Evolutionary conservation across 495 filamentous ascomycete genomes (phyloP).

Genomic region (Aspergillus indologenus): DNA sequence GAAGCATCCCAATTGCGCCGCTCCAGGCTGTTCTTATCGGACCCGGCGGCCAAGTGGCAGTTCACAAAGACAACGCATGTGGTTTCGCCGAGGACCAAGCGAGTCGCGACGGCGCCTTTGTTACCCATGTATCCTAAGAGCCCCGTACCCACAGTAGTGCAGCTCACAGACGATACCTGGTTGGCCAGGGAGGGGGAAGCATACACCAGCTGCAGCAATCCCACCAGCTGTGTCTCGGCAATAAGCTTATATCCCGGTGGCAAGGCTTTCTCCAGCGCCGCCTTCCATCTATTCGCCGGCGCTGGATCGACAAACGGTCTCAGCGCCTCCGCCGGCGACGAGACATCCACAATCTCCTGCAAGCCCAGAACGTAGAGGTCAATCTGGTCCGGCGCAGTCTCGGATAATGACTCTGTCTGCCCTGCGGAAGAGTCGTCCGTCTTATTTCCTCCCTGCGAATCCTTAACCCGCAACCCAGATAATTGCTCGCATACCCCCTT

Average conservation of each 20-base stretch:
- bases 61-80: conserved; percentile 87
- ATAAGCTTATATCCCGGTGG: conserved; percentile 74
- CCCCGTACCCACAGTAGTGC: conserved; percentile 77
- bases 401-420: conserved; percentile 1
- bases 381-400: conserved; percentile 54
- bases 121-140: conserved; percentile 92
- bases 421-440: not conserved
- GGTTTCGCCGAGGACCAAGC: conserved; percentile 84
- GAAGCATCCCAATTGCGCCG: conserved; percentile 85
- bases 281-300: conserved; percentile 74
- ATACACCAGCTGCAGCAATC: conserved; percentile 81
- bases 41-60: conserved; percentile 83
- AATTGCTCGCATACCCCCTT: conserved; percentile 63
- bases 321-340: conserved; percentile 59
- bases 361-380: conserved; percentile 87
- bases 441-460: conserved; percentile 1
- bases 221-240: conserved; percentile 79
- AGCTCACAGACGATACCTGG: conserved; percentile 72
- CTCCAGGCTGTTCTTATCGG: conserved; percentile 71
- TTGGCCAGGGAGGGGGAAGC: conserved; percentile 70
- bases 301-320: conserved; percentile 70
- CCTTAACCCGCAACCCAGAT: conserved; percentile 36
- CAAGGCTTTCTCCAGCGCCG: conserved; percentile 63
- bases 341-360: conserved; percentile 89
- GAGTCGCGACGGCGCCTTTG: conserved; percentile 82